Percentiles rank a stretch among this genome's conserved stretches.
Evolutionary conservation across 768 basidiomycete species (phyloP).

Genomic region (Suillus lakei): DNA sequence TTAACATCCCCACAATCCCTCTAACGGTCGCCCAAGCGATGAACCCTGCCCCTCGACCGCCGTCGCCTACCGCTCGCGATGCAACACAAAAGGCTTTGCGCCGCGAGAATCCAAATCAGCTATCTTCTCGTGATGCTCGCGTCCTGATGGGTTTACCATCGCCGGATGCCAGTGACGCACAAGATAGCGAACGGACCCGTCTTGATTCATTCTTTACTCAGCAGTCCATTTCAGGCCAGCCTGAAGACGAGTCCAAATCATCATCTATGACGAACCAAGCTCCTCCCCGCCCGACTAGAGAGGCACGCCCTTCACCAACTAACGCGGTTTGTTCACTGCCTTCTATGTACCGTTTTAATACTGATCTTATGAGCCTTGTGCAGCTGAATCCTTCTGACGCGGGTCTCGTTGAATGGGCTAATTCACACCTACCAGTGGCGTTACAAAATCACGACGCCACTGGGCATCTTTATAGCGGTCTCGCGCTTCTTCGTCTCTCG

Average conservation of each 20-base stretch:
- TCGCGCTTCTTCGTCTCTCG: constrained; percentile 83
- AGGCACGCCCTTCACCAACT: constrained; percentile 48
- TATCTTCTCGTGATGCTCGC: constrained; percentile 80
- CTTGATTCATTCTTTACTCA: constrained; percentile 62
- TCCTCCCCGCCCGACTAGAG: constrained; percentile 74
- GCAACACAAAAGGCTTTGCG: constrained; percentile 88
- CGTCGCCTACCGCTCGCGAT: constrained; percentile 85
- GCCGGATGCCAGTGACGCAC: constrained; percentile 25
- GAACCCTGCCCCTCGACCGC: constrained; percentile 94
- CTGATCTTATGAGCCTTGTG: constrained; percentile 17
- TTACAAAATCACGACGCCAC: constrained; percentile 57
- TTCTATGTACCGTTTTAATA: constrained; percentile 4
- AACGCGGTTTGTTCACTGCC: constrained; percentile 21
- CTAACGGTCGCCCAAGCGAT: constrained; percentile 94
- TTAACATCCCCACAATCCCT: constrained; percentile 96
- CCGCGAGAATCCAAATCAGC: constrained; percentile 82
- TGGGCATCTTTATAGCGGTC: constrained; percentile 61
- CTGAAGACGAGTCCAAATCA: constrained; percentile 18
- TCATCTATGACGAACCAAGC: constrained; percentile 30
- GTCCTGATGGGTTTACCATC: constrained; percentile 68
- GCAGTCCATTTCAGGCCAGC: constrained; percentile 34
- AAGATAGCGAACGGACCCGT: constrained; percentile 50
- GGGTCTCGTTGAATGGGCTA: constrained; percentile 86
- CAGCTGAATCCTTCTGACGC: constrained; percentile 42
- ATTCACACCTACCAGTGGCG: constrained; percentile 72